A percentile compares a stretch with the other conserved stretches of the same genome.
Evolutionary conservation across 306 rosid species (phyloP).

Genomic region (Citrullus colocynthis): DNA sequence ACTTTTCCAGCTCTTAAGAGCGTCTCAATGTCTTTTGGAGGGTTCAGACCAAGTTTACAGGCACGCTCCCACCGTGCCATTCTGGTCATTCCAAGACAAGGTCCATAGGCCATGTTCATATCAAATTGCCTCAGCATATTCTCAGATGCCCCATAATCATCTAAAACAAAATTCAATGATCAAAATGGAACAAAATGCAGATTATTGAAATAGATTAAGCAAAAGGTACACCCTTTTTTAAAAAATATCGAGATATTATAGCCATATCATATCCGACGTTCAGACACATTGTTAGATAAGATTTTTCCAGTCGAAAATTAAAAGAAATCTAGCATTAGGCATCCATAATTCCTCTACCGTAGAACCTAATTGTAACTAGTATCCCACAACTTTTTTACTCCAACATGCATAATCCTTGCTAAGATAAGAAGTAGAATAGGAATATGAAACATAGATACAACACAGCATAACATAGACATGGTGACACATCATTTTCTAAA

Average conservation of each 20-base stretch:
- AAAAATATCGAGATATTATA: not conserved
- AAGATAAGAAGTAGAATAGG: no score
- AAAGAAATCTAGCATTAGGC: not conserved
- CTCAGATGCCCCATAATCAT: slow-evolving; percentile 36
- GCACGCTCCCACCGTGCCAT: slow-evolving; percentile 78
- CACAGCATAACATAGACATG: no score
- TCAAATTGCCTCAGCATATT: slow-evolving; percentile 56
- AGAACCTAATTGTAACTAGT: not conserved
- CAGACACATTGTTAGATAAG: not conserved
- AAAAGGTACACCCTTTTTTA: not conserved
- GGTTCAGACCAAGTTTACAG: slow-evolving; percentile 27
- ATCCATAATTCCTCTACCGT: not conserved
- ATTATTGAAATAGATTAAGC: not conserved
- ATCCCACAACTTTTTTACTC: not conserved
- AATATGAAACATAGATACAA: no score
- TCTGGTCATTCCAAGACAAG: slow-evolving; percentile 67
- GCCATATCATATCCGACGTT: not conserved
- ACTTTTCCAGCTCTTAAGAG: not conserved
- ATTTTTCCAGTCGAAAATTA: not conserved
- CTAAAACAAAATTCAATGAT: slow-evolving; percentile 16
- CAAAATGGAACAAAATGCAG: not conserved
- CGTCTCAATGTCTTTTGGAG: not conserved
- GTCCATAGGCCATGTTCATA: slow-evolving; percentile 71
- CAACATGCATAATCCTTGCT: no score
- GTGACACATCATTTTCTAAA: no score